Conservation (phyloP, 1,284 basidiomycete genomes). For the Leccinum pallidistipes region DNA sequence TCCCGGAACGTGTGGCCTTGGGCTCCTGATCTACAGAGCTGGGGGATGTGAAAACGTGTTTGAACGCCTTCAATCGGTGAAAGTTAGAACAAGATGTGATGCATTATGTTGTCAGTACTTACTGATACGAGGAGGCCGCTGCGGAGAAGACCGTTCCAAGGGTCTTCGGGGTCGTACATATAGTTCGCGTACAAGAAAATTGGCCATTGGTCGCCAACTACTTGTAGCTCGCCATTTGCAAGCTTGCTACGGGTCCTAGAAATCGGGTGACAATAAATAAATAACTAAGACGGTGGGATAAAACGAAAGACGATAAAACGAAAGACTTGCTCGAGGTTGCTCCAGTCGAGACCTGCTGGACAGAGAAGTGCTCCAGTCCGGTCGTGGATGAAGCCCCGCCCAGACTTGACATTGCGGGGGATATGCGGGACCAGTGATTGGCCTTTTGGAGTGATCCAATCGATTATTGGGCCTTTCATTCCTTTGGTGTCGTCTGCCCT, state of each 20-base stretch:
- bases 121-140: not conserved
- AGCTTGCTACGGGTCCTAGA: not conserved
- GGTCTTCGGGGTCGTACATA: not conserved
- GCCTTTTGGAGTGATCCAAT: no score
- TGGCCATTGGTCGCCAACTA: not conserved
- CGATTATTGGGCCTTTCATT: no score
- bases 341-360: not conserved
- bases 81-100: not conserved
- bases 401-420: not conserved
- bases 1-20: not conserved
- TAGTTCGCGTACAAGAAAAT: not conserved
- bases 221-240: not conserved
- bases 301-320: not conserved
- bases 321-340: not conserved
- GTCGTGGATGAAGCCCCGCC: not conserved
- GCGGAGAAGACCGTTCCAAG: not conserved
- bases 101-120: not conserved
- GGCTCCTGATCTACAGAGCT: not conserved
- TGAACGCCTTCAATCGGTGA: not conserved
- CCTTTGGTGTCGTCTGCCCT: no score
- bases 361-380: not conserved
- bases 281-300: not conserved
- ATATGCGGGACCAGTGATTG: not conserved
- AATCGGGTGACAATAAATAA: not conserved
- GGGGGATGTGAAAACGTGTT: not conserved